Conservation (phyloP, 2,329 filamentous ascomycete species). For the Curvularia sp. region DNA sequence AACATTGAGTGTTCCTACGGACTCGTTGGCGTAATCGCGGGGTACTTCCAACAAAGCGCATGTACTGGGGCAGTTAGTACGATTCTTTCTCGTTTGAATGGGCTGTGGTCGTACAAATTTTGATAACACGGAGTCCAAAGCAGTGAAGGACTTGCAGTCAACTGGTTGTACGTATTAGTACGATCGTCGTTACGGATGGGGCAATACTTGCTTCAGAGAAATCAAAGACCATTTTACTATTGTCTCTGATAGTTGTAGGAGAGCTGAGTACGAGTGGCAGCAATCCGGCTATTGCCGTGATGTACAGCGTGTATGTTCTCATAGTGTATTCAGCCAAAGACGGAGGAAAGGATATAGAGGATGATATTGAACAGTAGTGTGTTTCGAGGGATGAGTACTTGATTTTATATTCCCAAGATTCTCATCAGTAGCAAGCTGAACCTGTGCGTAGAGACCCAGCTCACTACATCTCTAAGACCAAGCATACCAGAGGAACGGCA, state of each 20-base stretch:
- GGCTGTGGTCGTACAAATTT: not conserved
- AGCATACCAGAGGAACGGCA: no score
- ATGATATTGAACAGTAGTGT: no score
- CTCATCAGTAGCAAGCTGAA: no score
- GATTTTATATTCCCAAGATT: no score
- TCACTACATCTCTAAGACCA: no score
- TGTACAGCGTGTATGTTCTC: not conserved
- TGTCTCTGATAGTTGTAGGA: not conserved
- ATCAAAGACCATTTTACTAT: not conserved
- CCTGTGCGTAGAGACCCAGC: no score
- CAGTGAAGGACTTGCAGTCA: slow-evolving; percentile 1
- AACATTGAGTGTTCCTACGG: slow-evolving; percentile 22
- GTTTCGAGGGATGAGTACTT: no score
- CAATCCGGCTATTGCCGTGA: not conserved
- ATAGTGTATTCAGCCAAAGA: not conserved
- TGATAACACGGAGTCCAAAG: not conserved
- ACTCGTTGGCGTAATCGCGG: slow-evolving; percentile 26
- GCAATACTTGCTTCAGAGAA: not conserved
- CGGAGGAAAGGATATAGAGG: no score
- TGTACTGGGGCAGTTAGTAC: not conserved
- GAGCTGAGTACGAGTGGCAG: not conserved
- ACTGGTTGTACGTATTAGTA: not conserved
- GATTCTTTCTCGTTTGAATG: no score
- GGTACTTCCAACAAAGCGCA: slow-evolving; percentile 29
- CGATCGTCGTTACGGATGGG: not conserved